A percentile compares a stretch with the other conserved stretches of the same genome.
Conservation (phyloP, 441 rosid genomes). For the Mallotus repandus region DNA sequence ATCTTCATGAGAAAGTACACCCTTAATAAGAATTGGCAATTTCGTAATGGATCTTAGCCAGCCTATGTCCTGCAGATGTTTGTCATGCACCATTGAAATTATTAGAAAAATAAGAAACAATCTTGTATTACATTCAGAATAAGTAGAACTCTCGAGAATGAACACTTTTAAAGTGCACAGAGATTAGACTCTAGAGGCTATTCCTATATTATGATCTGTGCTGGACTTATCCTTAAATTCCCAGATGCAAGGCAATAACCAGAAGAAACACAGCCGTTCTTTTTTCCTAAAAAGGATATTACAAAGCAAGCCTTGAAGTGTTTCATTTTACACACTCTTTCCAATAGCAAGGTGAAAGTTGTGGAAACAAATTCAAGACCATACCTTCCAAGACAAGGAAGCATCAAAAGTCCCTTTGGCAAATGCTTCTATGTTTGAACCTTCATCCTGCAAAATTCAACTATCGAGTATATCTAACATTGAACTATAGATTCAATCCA, state of each 20-base stretch:
- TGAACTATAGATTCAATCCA: not conserved
- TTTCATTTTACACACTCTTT: not conserved
- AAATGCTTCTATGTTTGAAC: slow-evolving; percentile 57
- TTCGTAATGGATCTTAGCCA: slow-evolving; percentile 76
- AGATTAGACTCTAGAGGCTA: not conserved
- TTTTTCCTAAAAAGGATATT: not conserved
- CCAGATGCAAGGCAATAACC: not conserved
- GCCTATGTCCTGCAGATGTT: slow-evolving; percentile 56
- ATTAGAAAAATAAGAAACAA: not conserved
- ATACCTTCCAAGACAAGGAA: slow-evolving; percentile 78
- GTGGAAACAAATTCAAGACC: not conserved
- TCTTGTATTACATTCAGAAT: not conserved
- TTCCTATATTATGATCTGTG: not conserved
- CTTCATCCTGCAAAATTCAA: slow-evolving; percentile 45
- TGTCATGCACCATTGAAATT: not conserved
- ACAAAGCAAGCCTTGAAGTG: not conserved
- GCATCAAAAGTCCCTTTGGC: slow-evolving; percentile 54
- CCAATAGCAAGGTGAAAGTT: not conserved
- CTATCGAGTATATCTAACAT: not conserved
- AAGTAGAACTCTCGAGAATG: not conserved
- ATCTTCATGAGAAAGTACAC: slow-evolving; percentile 75
- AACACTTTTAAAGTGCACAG: not conserved
- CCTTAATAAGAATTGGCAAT: slow-evolving; percentile 80
- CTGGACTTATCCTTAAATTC: not conserved
- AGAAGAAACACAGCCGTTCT: not conserved